Evolutionary conservation across 1,284 basidiomycete species (phyloP).

Genomic region (Butyriboletus regius): DNA sequence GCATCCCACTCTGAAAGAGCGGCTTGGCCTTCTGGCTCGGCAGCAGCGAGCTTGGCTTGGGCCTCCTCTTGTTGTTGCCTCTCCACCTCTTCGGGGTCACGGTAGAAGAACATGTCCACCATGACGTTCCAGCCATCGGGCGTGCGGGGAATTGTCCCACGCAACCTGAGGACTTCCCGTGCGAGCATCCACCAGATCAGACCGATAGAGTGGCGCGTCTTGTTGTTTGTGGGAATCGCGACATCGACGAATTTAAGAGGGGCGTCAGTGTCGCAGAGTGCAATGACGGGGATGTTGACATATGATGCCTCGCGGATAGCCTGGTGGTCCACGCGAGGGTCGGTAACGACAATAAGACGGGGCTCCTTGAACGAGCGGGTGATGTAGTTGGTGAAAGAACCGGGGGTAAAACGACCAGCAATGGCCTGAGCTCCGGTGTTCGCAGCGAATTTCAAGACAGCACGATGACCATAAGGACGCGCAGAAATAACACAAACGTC

Average conservation of each 20-base stretch:
- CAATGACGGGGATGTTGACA: constrained; percentile 99
- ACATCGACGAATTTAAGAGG: constrained; percentile 96
- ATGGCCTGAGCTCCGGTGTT: constrained; percentile 98
- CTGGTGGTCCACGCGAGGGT: constrained; percentile 99
- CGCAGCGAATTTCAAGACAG: constrained; percentile 95
- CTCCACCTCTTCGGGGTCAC: constrained; percentile 98
- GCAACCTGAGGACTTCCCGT: constrained; percentile 92
- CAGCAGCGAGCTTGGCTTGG: constrained; percentile 67
- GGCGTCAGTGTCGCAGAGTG: constrained; percentile 96
- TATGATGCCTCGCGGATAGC: constrained; percentile 99
- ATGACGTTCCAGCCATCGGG: constrained; percentile 93
- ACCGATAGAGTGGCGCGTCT: constrained; percentile 93
- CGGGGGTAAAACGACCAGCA: constrained; percentile 97
- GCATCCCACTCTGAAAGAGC: constrained; percentile 69
- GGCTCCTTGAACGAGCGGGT: constrained; percentile 99
- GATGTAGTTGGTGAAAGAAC: constrained; percentile 99
- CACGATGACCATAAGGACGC: constrained; percentile 97
- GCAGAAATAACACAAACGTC: constrained; percentile 98
- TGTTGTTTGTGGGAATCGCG: constrained; percentile 99
- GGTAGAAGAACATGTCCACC: constrained; percentile 99
- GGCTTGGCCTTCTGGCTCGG: constrained; percentile 45
- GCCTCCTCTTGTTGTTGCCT: constrained; percentile 91
- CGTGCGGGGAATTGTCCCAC: constrained; percentile 84
- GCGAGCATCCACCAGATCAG: constrained; percentile 98
- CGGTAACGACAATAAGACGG: constrained; percentile 94